Base-by-base conservation (phyloP, 2,329 filamentous ascomycete genomes). In the Thelonectria olida region DNA sequence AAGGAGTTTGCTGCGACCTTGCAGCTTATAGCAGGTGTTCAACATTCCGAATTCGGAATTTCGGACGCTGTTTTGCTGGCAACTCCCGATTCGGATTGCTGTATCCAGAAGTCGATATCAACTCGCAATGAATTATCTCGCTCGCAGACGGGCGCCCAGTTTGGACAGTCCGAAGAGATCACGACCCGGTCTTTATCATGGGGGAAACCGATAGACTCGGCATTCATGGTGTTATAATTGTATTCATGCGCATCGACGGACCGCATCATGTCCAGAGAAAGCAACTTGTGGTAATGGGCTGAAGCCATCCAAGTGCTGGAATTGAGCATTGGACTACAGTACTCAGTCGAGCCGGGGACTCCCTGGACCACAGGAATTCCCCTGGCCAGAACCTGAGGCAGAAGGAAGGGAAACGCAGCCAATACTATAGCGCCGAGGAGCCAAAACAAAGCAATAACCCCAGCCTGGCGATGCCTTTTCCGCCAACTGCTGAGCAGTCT, bases 101-200 rank as follows among this genome's bases (percentile, higher is more conserved):
- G 31, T 17, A 49, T 25, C 45, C 45, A 49, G 27, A 49, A 49
- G 28, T 49, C 45, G 27, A 49, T 15, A 31, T 49, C 45, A 19
- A 49, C 27, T 49, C 45, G 45, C 27, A 49, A 20, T 31, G 45
- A 31, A 20, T 49, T 49, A 19, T 49, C 34, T 15, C 45, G 45
- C 15, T 49, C 45, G 45, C 45, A 49, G 45, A 49, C 27, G 19
- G 45, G 45, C 17, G 45, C 45, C 45, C 45, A 49, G n/a, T 19
- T 13, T 31, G 45, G 45, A 36, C 45, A 49, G 27, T 34, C 25
- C 5, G 45, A 36, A 19, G 45, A 49, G 8, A 49, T 22, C 15
- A 49, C 45, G 2, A 49, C 45, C 25, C 45, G 45, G 45, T 49
- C 45, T 15, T 34, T 34, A 15, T 34, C 31, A 15, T 34, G 13